Base-by-base conservation (phyloP, 768 basidiomycete species). In the Tricholoma bakamatsutake region DNA sequence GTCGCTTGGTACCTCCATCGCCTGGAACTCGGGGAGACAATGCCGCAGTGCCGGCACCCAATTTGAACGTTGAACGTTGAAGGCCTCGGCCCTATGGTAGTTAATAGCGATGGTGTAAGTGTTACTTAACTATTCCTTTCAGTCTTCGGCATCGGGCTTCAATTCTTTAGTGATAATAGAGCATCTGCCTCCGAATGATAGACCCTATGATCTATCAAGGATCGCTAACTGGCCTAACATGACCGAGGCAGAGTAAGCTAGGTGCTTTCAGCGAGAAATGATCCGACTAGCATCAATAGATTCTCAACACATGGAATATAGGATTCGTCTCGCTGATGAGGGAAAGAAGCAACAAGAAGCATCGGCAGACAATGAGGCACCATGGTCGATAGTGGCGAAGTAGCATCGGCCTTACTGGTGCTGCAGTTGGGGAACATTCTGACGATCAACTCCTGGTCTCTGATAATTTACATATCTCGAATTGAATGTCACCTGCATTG, bases 181-280 rank as follows among this genome's bases (percentile, higher is more conserved):
- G 24, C 12, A 21, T 34, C 11, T 48, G 46, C 11, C 54, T 34
- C 9, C 50, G 12, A 15, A 35, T 28, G 31, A 11, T 56, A 87
- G 85, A 87, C 85, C 0, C 63, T 86, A n/a, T n/a, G n/a, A n/a
- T n/a, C n/a, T n/a, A 13, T 87, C 84, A 7, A 71, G 85, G 34
- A 84, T 88, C 55, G 76, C 76, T 28, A 85, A 87, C 61, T 88
- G 85, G 86, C 67, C 73, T 40, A 71, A 75, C 54, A 76, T 87
- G 73, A 78, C 83, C 2, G 71, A 78, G 11, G 62, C 71, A 15
- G 84, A 89, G 69, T 76, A 76, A 63, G 79, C 83, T 57, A 71
- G 80, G 75, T 87, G 7, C 66, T 88, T 8, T 73, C 76, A 2
- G 73, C 74, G 31, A 73, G 83, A 55, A 83, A 83, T 61, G 5